Evolutionary conservation across 805 yeast genomes (phyloP).

Genomic region (Priceomyces medius): DNA sequence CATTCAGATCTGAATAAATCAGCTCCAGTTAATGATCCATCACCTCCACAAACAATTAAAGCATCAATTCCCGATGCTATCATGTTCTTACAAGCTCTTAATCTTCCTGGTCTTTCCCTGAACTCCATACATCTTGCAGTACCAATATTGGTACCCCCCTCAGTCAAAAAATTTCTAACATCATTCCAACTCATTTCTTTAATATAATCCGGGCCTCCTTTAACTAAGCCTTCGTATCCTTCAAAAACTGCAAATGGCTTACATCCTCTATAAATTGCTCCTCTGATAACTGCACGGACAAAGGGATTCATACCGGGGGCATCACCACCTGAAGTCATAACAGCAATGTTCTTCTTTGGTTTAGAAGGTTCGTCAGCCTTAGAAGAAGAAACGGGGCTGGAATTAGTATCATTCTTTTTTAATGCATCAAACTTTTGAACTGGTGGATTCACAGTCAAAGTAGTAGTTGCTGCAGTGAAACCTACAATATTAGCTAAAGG

Average conservation of each 20-base stretch:
- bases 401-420: constrained; percentile 2
- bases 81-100: constrained; percentile 79
- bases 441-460: constrained; percentile 52
- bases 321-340: constrained; percentile 98
- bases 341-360: constrained; percentile 68
- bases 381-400: constrained; percentile 10
- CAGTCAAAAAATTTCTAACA: constrained; percentile 88
- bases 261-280: constrained; percentile 85
- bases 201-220: constrained; percentile 74
- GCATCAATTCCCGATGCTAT: constrained; percentile 90
- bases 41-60: constrained; percentile 96
- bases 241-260: constrained; percentile 90
- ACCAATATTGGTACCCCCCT: constrained; percentile 95
- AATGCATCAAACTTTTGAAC: constrained; percentile 29
- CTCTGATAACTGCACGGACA: constrained; percentile 91
- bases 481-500: constrained; percentile 85
- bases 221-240: constrained; percentile 91
- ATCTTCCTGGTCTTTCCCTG: constrained; percentile 81
- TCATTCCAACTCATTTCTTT: constrained; percentile 87
- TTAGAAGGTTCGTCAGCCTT: constrained; percentile 10
- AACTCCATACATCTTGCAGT: constrained; percentile 91
- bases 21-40: constrained; percentile 97
- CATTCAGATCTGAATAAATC: constrained; percentile 92
- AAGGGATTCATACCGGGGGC: constrained; percentile 98
- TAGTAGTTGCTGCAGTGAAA: constrained; percentile 62